phyloP scores from a whole-genome alignment of 2,329 filamentous ascomycete genomes.

The Ascochyta lentis region DNA sequence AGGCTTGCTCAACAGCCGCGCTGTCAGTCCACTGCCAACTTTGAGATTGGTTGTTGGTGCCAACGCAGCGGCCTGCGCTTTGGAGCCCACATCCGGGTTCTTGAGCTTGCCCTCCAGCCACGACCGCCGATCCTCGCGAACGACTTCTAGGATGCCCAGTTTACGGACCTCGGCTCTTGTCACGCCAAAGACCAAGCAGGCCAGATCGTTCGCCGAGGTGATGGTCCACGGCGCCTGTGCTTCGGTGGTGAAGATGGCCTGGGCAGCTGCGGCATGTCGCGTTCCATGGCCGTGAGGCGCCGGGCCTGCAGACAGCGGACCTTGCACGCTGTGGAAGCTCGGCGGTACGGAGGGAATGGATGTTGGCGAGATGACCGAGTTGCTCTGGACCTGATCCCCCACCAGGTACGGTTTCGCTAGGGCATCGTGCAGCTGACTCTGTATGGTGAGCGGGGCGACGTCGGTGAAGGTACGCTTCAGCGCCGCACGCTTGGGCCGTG shows the following conservation, averaged over 20 bases:
- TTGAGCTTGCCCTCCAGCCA: conserved; percentile 90
- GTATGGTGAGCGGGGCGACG: conserved; percentile 73
- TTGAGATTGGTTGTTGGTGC: conserved; percentile 56
- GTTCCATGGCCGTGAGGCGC: conserved; percentile 83
- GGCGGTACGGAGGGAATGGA: conserved; percentile 50
- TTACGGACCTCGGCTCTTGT: conserved; percentile 94
- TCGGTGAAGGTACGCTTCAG: conserved; percentile 91
- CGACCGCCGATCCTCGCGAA: conserved; percentile 83
- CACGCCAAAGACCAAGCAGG: conserved; percentile 97
- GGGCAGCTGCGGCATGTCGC: conserved; percentile 87
- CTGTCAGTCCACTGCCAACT: conserved; percentile 84
- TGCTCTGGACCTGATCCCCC: conserved; percentile 54
- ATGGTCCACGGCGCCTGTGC: conserved; percentile 92
- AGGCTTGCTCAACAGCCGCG: conserved; percentile 85
- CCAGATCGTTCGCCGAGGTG: conserved; percentile 92
- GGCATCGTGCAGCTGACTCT: conserved; percentile 84
- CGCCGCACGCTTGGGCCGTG: conserved; percentile 60
- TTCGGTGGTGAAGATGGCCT: conserved; percentile 98
- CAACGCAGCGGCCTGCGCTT: conserved; percentile 43
- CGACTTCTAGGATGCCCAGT: conserved; percentile 93
- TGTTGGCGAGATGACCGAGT: conserved; percentile 56
- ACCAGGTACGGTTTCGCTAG: conserved; percentile 80
- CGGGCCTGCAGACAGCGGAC: conserved; percentile 46
- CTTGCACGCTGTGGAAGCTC: conserved; percentile 42
- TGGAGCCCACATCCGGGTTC: conserved; percentile 62